Percentiles rank a stretch among this genome's conserved stretches.
phyloP scores from a whole-genome alignment of 2,329 filamentous ascomycete genomes.

The Niveomyces coronatus region DNA sequence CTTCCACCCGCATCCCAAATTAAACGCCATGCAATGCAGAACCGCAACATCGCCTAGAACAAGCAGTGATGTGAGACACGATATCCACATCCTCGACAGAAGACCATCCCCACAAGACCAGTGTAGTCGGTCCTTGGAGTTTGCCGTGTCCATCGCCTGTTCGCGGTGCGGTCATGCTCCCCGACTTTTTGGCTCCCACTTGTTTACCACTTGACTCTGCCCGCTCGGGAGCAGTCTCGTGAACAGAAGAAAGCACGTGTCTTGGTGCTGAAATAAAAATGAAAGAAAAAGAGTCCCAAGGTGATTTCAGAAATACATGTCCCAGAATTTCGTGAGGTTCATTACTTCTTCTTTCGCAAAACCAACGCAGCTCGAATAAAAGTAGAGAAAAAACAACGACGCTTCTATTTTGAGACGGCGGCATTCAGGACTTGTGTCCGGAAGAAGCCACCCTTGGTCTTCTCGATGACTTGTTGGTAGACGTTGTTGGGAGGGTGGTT shows the following conservation, averaged over 20 bases:
- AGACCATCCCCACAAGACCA: too few species aligned
- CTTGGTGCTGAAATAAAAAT: slow-evolving; percentile 15
- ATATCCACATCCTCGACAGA: background rate
- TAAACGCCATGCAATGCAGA: slow-evolving; percentile 15
- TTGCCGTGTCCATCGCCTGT: too few species aligned
- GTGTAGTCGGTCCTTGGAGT: too few species aligned
- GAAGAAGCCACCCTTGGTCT: slow-evolving; percentile 98
- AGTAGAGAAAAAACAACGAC: background rate
- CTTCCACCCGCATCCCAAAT: slow-evolving; percentile 19
- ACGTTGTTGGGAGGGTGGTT: slow-evolving; percentile 98
- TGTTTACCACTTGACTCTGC: too few species aligned
- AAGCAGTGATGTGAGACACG: slow-evolving; percentile 3
- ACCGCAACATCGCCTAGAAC: slow-evolving; percentile 11
- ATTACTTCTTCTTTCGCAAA: background rate
- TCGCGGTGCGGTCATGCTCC: too few species aligned
- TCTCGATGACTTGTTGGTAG: slow-evolving; percentile 98
- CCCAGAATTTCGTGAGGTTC: slow-evolving; percentile 1
- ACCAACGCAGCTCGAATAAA: background rate
- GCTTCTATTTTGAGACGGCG: slow-evolving; percentile 43
- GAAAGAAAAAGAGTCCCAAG: background rate
- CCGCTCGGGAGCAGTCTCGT: too few species aligned
- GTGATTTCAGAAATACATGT: slow-evolving; percentile 1
- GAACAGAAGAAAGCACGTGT: slow-evolving; percentile 11
- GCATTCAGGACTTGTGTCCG: slow-evolving; percentile 84
- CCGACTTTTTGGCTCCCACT: too few species aligned